Base-by-base conservation (phyloP, 768 basidiomycete genomes). In the Lactifluus subvellereus region DNA sequence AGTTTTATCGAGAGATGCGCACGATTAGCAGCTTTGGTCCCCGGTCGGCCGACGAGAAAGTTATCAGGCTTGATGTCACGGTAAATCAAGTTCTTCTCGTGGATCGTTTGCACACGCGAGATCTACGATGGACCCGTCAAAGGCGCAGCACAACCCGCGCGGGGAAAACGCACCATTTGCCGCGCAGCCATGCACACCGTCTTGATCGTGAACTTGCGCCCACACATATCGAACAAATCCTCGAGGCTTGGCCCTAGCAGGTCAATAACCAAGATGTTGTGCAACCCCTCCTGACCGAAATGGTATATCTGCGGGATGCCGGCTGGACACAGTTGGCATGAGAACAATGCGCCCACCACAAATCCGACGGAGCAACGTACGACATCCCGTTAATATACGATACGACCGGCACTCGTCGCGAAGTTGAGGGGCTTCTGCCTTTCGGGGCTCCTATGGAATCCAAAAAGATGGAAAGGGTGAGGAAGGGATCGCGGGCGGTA, bases 41-140 rank as follows among this genome's bases (percentile, higher is more conserved):
- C 87, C 9, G 96, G 88, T 22, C 96, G 87, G 42, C 97, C 97
- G 72, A 98, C 89, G 68, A 99, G 83, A 74, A 99, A 99, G 77
- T 99, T 99, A 78, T 98, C 97, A 10, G 97, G 97, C 75, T 99
- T 99, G 79, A 99, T 98, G 74, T 99, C 97, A 59, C 97, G 90
- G 74, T 99, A 98, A 70, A 99, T 98, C 71, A 99, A 85, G 76
- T 97, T 98, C 83, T 98, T 98, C 77, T 98, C 96, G 76, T 99
- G 97, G 57, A 99, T 98, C 18, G 91, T 96, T 75, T 98, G 96
- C 20, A 97, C 94, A 70, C 97, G 87, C 54, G 91, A 85, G 62
- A 99, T 80, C 96, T 98, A 70, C 13, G 55, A 40, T 20, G n/a
- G 30, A 27, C 0, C 37, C 3, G 40, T 45, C 54, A 35, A 37